Evolutionary conservation across 2,329 filamentous ascomycete species (phyloP).

Genomic region (Aspergillus sp.): DNA sequence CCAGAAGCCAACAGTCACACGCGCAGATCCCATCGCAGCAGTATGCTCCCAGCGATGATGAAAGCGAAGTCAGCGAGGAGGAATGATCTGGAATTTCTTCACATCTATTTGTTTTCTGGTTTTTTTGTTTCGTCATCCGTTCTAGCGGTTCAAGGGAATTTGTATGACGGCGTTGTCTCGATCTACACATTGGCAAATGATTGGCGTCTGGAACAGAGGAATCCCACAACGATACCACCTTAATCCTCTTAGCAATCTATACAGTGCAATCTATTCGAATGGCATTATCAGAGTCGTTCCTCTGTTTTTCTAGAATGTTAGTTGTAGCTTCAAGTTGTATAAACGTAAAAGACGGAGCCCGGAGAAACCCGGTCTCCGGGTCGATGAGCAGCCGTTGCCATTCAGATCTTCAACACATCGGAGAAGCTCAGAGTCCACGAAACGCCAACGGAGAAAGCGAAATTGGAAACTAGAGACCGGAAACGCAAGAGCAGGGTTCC

Average conservation of each 20-base stretch:
- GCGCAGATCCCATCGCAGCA: slow-evolving; percentile 26
- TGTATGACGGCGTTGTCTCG: slow-evolving; percentile 4
- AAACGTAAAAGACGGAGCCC: background rate
- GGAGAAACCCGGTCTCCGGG: slow-evolving; percentile 20
- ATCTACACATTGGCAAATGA: slow-evolving; percentile 14
- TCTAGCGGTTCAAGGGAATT: background rate
- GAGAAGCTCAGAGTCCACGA: background rate
- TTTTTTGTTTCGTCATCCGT: slow-evolving; percentile 1
- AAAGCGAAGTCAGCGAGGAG: slow-evolving; percentile 68
- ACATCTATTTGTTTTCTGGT: background rate
- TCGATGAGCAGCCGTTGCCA: background rate
- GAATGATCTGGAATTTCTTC: slow-evolving; percentile 45
- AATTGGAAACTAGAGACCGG: background rate
- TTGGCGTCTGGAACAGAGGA: slow-evolving; percentile 4
- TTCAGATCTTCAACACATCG: background rate
- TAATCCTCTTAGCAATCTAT: background rate
- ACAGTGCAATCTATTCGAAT: background rate
- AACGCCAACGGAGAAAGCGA: background rate
- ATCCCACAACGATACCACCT: slow-evolving; percentile 18
- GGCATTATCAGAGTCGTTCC: background rate
- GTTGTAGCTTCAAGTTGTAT: background rate
- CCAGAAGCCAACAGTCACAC: slow-evolving; percentile 35
- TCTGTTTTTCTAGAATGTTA: background rate
- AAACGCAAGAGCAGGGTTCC: background rate
- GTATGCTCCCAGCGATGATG: slow-evolving; percentile 49